A percentile compares a stretch with the other conserved stretches of the same genome.
Conservation (phyloP, 208 protist species). For the Plasmodiophora brassicae region DNA sequence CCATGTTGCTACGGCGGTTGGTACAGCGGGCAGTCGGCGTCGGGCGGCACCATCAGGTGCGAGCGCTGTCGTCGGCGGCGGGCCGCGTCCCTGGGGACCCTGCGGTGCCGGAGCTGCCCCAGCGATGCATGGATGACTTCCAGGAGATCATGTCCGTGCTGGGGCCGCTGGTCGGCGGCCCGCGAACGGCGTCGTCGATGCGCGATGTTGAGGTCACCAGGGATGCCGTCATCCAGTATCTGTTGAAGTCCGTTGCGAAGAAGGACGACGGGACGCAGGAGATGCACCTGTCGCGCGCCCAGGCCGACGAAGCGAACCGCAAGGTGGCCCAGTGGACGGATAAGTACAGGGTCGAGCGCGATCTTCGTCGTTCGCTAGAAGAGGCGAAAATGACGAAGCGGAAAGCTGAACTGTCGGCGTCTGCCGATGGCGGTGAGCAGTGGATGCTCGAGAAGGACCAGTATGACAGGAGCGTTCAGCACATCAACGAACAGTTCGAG, state of each 20-base stretch:
- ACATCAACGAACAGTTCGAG: neutral
- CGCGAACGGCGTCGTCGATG: neutral
- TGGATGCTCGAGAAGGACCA: neutral
- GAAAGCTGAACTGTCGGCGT: neutral
- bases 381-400: neutral
- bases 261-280: neutral
- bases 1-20: no score
- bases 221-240: neutral
- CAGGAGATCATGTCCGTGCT: neutral
- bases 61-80: no score
- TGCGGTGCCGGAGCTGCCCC: no score
- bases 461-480: neutral
- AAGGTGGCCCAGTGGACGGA: neutral
- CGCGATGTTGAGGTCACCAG: neutral
- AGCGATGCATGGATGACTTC: no score
- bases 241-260: neutral
- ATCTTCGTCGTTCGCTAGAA: neutral
- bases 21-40: no score
- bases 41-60: no score
- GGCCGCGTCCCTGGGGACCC: no score
- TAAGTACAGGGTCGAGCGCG: neutral
- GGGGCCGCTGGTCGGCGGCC: neutral
- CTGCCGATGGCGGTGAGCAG: neutral
- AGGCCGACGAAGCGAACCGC: neutral
- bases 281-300: neutral